phyloP scores from a whole-genome alignment of 2,329 filamentous ascomycete species.

The Aspergillus uvarum region DNA sequence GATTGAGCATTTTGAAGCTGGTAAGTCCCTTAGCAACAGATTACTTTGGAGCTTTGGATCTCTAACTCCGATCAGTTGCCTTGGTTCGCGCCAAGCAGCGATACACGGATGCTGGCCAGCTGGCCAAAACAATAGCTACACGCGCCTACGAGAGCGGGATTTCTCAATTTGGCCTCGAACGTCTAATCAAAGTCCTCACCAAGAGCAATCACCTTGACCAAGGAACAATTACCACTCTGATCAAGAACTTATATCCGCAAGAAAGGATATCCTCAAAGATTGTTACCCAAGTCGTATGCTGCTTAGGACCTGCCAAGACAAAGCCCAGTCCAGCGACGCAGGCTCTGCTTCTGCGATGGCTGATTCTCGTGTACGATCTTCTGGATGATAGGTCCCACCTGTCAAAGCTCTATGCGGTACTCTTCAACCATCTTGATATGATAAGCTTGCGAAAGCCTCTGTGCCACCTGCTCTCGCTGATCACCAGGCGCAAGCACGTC shows the following conservation, averaged over 20 bases:
- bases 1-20: slow-evolving; percentile 39
- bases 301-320: slow-evolving; percentile 72
- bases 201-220: slow-evolving; percentile 71
- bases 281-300: slow-evolving; percentile 66
- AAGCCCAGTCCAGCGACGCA: slow-evolving; percentile 74
- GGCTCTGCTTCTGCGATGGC: slow-evolving; percentile 71
- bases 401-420: slow-evolving; percentile 68
- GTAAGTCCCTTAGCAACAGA: slow-evolving; percentile 21
- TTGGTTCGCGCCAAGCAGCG: slow-evolving; percentile 64
- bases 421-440: slow-evolving; percentile 82
- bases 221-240: slow-evolving; percentile 65
- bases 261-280: slow-evolving; percentile 60
- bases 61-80: slow-evolving; percentile 31
- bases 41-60: neutral
- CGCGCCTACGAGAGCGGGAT: slow-evolving; percentile 69
- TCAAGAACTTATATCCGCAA: slow-evolving; percentile 76
- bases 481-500: slow-evolving; percentile 79
- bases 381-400: slow-evolving; percentile 64
- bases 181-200: slow-evolving; percentile 67
- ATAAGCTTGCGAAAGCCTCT: slow-evolving; percentile 68
- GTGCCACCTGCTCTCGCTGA: slow-evolving; percentile 74
- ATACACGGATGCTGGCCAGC: slow-evolving; percentile 59
- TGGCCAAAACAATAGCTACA: slow-evolving; percentile 63
- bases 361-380: slow-evolving; percentile 72
- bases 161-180: slow-evolving; percentile 57